phyloP scores from a whole-genome alignment of 805 yeast species.

The Wickerhamiella galacta region DNA sequence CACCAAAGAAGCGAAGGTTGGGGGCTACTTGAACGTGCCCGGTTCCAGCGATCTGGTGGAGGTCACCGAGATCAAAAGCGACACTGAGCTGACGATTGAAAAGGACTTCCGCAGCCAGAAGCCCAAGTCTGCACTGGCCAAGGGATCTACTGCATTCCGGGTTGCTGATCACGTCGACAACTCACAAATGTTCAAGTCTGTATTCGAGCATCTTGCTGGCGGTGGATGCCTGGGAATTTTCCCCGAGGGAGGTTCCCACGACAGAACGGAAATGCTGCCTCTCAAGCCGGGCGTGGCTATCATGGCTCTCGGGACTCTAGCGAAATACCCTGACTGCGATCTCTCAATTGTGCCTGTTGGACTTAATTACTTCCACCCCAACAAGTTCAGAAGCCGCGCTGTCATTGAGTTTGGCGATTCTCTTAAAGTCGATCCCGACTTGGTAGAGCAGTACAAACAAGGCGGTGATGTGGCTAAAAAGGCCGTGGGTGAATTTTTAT shows the following conservation, averaged over 20 bases:
- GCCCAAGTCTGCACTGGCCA: constrained; percentile 21
- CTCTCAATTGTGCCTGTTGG: constrained; percentile 93
- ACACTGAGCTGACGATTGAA: constrained; percentile 48
- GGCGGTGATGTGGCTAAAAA: constrained; percentile 44
- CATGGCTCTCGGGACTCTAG: constrained; percentile 94
- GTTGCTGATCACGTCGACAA: constrained; percentile 78
- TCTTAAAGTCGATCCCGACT: constrained; percentile 41
- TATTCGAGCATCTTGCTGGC: constrained; percentile 64
- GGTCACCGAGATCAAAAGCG: constrained; percentile 48
- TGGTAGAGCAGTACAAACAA: constrained; percentile 46
- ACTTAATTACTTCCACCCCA: constrained; percentile 92
- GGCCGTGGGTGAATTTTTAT: constrained; percentile 57
- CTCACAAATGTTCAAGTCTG: constrained; percentile 62
- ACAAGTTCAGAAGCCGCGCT: constrained; percentile 87
- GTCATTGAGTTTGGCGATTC: constrained; percentile 91
- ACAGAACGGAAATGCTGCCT: constrained; percentile 79
- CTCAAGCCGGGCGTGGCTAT: constrained; percentile 94
- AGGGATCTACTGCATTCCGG: constrained; percentile 42
- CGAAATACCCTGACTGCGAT: constrained; percentile 51
- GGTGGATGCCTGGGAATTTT: constrained; percentile 82
- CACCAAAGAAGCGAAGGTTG: constrained; percentile 35
- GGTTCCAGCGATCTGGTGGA: constrained; percentile 62
- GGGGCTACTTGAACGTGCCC: constrained; percentile 32
- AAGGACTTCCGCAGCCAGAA: constrained; percentile 42
- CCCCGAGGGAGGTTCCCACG: constrained; percentile 98